Evolutionary conservation across 257 asterid genomes (phyloP), one percentile per base, ranked within the genome.

Genomic region (Ophiorrhiza pumila): DNA sequence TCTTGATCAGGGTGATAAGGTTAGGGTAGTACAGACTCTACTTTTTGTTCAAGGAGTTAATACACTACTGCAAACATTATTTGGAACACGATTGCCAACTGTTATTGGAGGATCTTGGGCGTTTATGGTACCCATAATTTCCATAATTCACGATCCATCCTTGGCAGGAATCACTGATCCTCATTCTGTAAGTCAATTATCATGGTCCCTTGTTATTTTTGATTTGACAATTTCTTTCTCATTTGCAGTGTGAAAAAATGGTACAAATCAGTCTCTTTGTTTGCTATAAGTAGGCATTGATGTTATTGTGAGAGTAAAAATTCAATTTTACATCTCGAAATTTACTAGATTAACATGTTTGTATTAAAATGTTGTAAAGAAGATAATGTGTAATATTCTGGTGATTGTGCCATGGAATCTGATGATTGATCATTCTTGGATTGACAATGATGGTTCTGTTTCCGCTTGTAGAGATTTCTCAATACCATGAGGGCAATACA

Each of bases 41-140:
- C 87, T 94, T 6, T 94, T 94, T 83, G 93, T 91, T 64, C 91
- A 90, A 78, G 99, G 99, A 63, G 74, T 94, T 71, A 94, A 91
- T 77, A 91, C 98, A 61, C 76, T 91, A 13, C 75, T 94, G 68
- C 99, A 94, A 64, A 91, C 97, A n/a, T 79, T 94, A 80, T 91
- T 94, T 68, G 97, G 98, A 31, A 94, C 98, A 4, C 86, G 99
- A 74, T 84, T 94, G 77, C 99, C 99, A 22, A 87, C 96, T 78
- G 90, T 94, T 13, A 59, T 94, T 71, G 99, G 99, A 77, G 99
- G 99, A 1, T 94, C 99, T 50, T 94, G 98, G 99, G 97, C 99
- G n/a, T 94, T 91, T 71, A 85, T 85, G 82, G 94, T 94, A 50
- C 98, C 99, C 4, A 83, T 91, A 32, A 83, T 94, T 69, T 94